Conservation (phyloP, 179 eudicot species). For the Drosera spatulata region DNA sequence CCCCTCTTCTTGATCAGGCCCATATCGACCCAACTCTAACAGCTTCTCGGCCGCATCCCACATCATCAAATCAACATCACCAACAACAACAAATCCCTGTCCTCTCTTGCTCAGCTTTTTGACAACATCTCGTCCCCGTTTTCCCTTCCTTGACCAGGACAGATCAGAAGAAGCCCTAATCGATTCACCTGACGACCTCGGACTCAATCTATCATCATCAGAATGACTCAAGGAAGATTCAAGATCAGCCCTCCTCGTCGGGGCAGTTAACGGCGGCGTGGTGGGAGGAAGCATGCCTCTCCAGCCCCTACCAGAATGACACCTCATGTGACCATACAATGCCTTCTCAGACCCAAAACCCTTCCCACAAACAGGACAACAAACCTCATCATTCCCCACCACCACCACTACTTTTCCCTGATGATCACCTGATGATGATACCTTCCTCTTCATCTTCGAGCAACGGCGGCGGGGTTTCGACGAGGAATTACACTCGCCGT, state of each 20-base stretch:
- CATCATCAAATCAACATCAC: too few species aligned
- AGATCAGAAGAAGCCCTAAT: too few species aligned
- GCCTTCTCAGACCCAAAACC: conserved; percentile 3
- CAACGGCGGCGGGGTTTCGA: not conserved
- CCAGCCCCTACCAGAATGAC: conserved; percentile 10
- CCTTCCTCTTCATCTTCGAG: not conserved
- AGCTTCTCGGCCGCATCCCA: too few species aligned
- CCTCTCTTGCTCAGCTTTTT: too few species aligned
- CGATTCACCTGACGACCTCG: too few species aligned
- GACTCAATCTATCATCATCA: too few species aligned
- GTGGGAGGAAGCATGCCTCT: conserved; percentile 11
- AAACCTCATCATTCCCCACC: not conserved
- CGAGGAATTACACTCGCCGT: not conserved
- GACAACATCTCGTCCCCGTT: too few species aligned
- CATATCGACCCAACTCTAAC: too few species aligned
- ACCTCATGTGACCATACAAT: conserved; percentile 15
- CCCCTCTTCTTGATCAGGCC: conserved; percentile 17
- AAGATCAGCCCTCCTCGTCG: not conserved
- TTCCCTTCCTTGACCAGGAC: too few species aligned
- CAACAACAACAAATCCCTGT: too few species aligned
- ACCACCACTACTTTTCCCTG: not conserved
- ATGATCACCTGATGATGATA: not conserved
- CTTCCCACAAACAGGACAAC: conserved; percentile 2
- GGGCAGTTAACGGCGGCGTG: not conserved
- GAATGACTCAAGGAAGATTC: too few species aligned